Evolutionary conservation across 2,329 filamentous ascomycete species (phyloP).

Genomic region (Dothideomycetes sp.): DNA sequence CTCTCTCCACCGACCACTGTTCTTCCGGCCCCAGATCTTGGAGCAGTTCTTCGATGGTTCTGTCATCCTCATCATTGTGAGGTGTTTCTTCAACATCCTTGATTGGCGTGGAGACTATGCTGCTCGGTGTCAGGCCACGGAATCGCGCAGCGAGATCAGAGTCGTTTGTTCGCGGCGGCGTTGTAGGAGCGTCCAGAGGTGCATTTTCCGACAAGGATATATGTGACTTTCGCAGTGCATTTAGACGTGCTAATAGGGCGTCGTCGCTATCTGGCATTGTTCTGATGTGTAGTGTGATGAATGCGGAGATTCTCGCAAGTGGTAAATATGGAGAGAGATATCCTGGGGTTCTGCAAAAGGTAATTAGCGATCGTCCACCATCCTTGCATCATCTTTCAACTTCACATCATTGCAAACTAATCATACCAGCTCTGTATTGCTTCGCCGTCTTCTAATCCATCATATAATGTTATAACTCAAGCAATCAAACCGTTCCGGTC

Average conservation of each 20-base stretch:
- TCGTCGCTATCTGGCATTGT: conserved; percentile 25
- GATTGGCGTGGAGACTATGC: conserved; percentile 11
- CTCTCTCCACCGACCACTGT: conserved; percentile 32
- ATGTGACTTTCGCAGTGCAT: conserved; percentile 38
- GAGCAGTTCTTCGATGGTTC: conserved; percentile 39
- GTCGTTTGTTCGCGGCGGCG: conserved; percentile 19
- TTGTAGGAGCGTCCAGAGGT: conserved; percentile 15
- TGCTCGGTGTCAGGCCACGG: conserved; percentile 19
- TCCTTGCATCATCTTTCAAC: too few relatives aligned
- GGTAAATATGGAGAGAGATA: too few relatives aligned
- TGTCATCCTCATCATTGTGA: conserved; percentile 33
- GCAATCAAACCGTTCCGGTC: too few relatives aligned
- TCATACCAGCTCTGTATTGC: too few relatives aligned
- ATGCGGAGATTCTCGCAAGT: too few relatives aligned
- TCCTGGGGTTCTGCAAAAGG: too few relatives aligned
- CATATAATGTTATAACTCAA: too few relatives aligned
- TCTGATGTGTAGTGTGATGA: too few relatives aligned
- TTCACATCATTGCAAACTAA: too few relatives aligned
- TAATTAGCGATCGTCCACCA: too few relatives aligned
- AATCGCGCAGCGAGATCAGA: conserved; percentile 27
- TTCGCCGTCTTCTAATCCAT: too few relatives aligned
- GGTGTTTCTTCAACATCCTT: conserved; percentile 22
- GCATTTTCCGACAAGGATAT: conserved; percentile 25
- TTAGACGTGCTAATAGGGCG: conserved; percentile 39
- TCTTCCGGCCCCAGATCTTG: conserved; percentile 32